Base-by-base conservation (phyloP, 2,329 filamentous ascomycete species). In the Ceratocystis harringtonii region DNA sequence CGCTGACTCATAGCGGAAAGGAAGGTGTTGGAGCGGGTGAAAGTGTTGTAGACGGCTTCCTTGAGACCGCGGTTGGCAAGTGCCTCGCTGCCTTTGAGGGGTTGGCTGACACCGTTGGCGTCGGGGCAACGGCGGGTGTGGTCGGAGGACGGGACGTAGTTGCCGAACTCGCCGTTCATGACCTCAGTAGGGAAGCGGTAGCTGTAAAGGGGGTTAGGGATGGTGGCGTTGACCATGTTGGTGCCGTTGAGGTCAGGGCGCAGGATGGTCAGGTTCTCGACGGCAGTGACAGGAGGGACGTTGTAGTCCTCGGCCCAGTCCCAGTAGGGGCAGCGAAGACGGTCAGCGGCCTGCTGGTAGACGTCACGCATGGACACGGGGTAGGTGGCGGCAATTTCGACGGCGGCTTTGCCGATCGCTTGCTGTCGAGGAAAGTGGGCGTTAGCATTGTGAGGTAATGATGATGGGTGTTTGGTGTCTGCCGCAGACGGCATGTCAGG, bases 191-290 rank as follows among this genome's bases (percentile, higher is more conserved):
- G 79, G 72, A 81, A 84, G 1, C 69, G 73, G 71, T 79, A 85
- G 65, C 75, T 77, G 68, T 76, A 77, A 0, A 85, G 72, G 2
- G 83, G 82, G 70, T 84, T 85, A 48, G 73, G 71, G 36, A 83
- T 74, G 4, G 71, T 72, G 32, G 75, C 71, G 3, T 68, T 36
- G 41, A 60, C 48, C 17, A 58, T 32, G n/a, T 17, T 4, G 36
- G 19, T 41, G 62, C 61, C 61, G 17, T 66, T 57, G 4, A 75
- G 75, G 25, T 73, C 70, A 2, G 79, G 76, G 19, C 78, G 73
- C n/a, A 74, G 75, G 66, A 81, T 72, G 4, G 66, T 74, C 61
- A 78, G 70, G 10, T 71, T 76, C 50, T 71, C 69, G 30, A 71
- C 70, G 1, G 71, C 71, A 1, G 73, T 76, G n/a, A 76, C 75